Base-by-base conservation (phyloP, 1,284 basidiomycete species). In the Vanrija sp. region DNA sequence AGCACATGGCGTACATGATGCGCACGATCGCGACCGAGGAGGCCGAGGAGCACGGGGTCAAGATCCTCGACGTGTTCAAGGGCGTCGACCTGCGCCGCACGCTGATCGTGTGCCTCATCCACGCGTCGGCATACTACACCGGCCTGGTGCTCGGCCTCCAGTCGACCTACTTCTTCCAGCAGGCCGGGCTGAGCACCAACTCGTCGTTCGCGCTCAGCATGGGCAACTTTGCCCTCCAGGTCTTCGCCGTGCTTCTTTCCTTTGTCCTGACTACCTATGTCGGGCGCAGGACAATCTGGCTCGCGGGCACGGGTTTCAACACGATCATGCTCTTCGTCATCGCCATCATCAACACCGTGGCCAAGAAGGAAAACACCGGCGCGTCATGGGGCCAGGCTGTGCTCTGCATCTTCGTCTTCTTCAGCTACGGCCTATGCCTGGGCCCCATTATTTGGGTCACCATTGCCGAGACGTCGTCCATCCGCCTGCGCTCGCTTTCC, bases 81-180 rank as follows among this genome's bases (percentile, higher is more conserved):
- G 71, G 75, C 9, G 66, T 66, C 61, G 73, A 79, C 58, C 64
- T 74, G 15, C 67, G 78, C n/a, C 66, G 78, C 34, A 79, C 78
- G n/a, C 64, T 71, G 43, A 77, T 80, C 42, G 73, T 68, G 38
- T 68, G 67, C 52, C 65, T 66, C 54, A 66, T 73, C 48, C 76
- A 72, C 57, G 67, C 71, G 18, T 65, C 63, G n/a, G 74, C 76
- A 54, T 69, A 70, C 53, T 60, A 74, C 46, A 54, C 67, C 16
- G 70, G 70, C 44, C 68, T 67, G 52, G 46, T 66, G 3, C 66
- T 72, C 38, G 69, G 66, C 46, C 66, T 68, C 51, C 68, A 72
- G 44, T 63, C 68, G 21, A 68, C 69, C 28, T 69, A 58, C 65
- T 69, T 72, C 58, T 69, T 69, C 42, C 45, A 67, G 49, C 65